Evolutionary conservation across 1,139 yeast species (phyloP).

Genomic region (Hanseniaspora sp.): DNA sequence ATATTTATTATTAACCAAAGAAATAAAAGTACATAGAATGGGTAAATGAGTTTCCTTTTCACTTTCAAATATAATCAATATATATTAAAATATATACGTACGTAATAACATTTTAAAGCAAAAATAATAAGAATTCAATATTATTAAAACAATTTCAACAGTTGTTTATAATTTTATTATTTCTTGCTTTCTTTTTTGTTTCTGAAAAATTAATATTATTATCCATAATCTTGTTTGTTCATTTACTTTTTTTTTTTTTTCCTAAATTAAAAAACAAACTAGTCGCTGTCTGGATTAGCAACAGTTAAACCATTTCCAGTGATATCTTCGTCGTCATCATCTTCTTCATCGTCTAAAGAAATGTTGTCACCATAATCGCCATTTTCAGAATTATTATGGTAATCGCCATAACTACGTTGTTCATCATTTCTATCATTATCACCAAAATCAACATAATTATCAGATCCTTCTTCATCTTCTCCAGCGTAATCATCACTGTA

Average conservation of each 20-base stretch:
- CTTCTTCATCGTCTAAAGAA: not conserved
- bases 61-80: too few species aligned
- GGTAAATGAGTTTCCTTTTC: too few species aligned
- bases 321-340: not conserved
- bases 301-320: slow-evolving; percentile 11
- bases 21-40: too few species aligned
- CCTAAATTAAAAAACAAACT: not conserved
- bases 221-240: not conserved
- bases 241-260: too few species aligned
- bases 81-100: too few species aligned
- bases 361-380: not conserved
- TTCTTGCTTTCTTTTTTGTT: too few species aligned
- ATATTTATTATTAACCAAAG: too few species aligned
- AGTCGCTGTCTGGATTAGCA: slow-evolving; percentile 13
- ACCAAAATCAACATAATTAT: slow-evolving; percentile 9
- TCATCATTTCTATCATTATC: not conserved
- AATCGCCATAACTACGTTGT: not conserved
- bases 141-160: not conserved
- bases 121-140: too few species aligned
- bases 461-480: slow-evolving; percentile 11
- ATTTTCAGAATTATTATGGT: not conserved
- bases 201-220: too few species aligned
- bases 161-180: not conserved
- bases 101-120: too few species aligned
- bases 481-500: slow-evolving; percentile 7